A percentile compares a stretch with the other conserved stretches of the same genome.
phyloP scores from a whole-genome alignment of 306 rosid species.

The Vigna nakashimae region DNA sequence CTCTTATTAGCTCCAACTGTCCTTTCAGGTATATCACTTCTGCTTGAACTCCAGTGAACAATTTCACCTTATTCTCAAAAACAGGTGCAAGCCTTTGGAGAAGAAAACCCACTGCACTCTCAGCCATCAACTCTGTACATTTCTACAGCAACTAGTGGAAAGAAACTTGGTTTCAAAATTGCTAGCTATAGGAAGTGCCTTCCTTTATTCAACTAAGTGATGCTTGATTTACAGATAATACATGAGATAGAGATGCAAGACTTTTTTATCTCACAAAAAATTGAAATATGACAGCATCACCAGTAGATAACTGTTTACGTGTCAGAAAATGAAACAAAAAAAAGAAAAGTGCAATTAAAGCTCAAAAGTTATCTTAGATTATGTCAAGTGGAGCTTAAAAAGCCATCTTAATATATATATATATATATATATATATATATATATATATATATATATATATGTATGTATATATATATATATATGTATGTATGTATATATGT shows the following conservation, averaged over 20 bases:
- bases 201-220: not conserved
- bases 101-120: slow-evolving; percentile 46
- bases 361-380: slow-evolving; percentile 18
- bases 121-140: slow-evolving; percentile 50
- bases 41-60: slow-evolving; percentile 36
- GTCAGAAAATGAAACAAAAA: slow-evolving; percentile 15
- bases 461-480: too few relatives aligned
- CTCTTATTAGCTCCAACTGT: slow-evolving; percentile 48
- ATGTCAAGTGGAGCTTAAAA: slow-evolving; percentile 13
- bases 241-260: slow-evolving; percentile 5
- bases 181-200: not conserved
- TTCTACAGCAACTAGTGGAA: slow-evolving; percentile 21
- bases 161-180: slow-evolving; percentile 2
- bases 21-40: slow-evolving; percentile 46
- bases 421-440: too few relatives aligned
- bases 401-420: slow-evolving; percentile 3
- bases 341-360: not conserved
- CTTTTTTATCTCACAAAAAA: slow-evolving; percentile 6
- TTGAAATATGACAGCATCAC: slow-evolving; percentile 7
- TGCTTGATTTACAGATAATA: not conserved
- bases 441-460: too few relatives aligned
- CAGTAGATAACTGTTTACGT: not conserved
- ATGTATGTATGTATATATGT: too few relatives aligned
- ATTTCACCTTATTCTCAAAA: slow-evolving; percentile 40
- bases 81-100: slow-evolving; percentile 42